Evolutionary conservation across 1,284 basidiomycete species (phyloP), one percentile per base, ranked within the genome.

Genomic region (Ustilago tritici): DNA sequence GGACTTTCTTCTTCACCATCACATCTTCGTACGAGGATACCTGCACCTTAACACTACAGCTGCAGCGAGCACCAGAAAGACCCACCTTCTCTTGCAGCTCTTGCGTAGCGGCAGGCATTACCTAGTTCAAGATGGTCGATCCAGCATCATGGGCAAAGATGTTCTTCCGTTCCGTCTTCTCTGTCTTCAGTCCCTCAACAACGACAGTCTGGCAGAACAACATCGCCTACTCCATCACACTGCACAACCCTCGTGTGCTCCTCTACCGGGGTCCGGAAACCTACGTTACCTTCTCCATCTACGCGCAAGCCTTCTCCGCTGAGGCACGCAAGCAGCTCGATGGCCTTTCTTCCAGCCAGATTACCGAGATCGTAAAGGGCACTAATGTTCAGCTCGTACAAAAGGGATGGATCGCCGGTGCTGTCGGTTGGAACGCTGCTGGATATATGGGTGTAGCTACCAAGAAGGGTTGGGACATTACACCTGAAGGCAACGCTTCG

Each of bases 201-300:
- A 62, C 74, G 28, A 71, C 69, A 6, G 65, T 76, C 0, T 76
- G 74, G 74, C 62, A 65, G 56, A 76, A 76, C 69, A 69, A 65
- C 52, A 71, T 76, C 32, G 69, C 69, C 35, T 72, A 77, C 54
- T 79, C 76, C 14, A 61, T 81, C 56, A 70, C 65, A 3, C 76
- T 81, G 2, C 81, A 82, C 65, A 69, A 78, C 17, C 65, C 76
- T 0, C 74, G 70, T 4, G 61, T 82, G 12, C 64, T 82, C 12
- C 72, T 79, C 60, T 82, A 82, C 66, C 79, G 76, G 7, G 79
- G 79, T 2, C 66, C 79, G 28, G 70, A 75, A n/a, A 80, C 80
- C 31, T 74, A 81, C 61, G 58, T 82, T 23, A 73, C 77, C 66
- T 70, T 82, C 50, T 71, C 69, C 23, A 65, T 76, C 47, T 76